Conservation (phyloP, 2,329 filamentous ascomycete genomes). For the Xylariaceae sp. region DNA sequence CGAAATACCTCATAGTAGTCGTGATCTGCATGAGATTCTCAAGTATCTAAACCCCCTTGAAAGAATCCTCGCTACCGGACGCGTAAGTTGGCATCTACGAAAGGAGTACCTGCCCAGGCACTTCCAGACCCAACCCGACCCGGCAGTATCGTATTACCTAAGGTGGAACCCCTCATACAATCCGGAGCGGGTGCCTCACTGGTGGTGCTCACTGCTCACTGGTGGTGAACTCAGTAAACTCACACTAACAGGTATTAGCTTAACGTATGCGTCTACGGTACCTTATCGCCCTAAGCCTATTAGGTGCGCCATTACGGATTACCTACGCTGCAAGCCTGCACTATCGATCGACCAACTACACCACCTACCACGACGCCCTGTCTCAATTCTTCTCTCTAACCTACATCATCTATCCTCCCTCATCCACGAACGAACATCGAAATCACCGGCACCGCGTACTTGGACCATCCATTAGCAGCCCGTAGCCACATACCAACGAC, state of each 20-base stretch:
- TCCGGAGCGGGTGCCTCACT: too few species aligned
- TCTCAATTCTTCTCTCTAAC: conserved; percentile 30
- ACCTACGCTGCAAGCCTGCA: background rate
- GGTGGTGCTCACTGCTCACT: too few species aligned
- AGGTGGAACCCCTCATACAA: too few species aligned
- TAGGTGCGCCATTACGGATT: background rate
- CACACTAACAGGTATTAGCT: background rate
- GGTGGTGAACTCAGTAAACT: background rate
- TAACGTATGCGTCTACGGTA: background rate
- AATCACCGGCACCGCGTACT: conserved; percentile 13
- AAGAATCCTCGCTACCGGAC: too few species aligned
- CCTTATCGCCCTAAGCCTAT: conserved; percentile 10
- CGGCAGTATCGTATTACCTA: too few species aligned
- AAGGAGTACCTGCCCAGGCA: too few species aligned
- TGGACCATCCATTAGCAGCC: conserved; percentile 11
- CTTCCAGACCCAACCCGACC: too few species aligned
- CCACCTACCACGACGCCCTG: conserved; percentile 21
- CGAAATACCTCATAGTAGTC: too few species aligned
- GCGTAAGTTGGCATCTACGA: too few species aligned
- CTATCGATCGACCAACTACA: background rate
- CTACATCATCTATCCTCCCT: conserved; percentile 28
- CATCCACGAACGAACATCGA: conserved; percentile 17
- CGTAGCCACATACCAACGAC: conserved; percentile 12
- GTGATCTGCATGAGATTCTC: too few species aligned
- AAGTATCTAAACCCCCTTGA: too few species aligned